Evolutionary conservation across 192 early-diverging fungal genomes (phyloP), one percentile per base, ranked within the genome.

Genomic region (Radiomyces spectabilis): DNA sequence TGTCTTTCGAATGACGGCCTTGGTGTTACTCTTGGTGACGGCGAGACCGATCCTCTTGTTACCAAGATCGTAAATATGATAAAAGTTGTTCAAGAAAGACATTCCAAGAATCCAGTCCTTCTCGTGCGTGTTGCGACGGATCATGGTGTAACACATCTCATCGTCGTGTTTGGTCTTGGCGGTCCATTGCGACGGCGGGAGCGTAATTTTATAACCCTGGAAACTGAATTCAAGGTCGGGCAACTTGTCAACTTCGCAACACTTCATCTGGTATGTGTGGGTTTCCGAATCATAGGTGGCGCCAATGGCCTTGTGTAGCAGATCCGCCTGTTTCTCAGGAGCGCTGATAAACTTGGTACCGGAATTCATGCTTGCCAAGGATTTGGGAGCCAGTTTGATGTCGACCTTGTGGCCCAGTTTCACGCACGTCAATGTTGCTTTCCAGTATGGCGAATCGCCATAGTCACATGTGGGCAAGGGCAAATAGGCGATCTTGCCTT

Each of bases 31-130:
- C 19, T 47, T 51, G 1, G 55, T 48, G 13, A 53, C 58, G 50
- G 63, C 63, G 15, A 65, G 50, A 34, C 63, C 63, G 15, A 65
- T 35, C 10, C 55, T 54, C 19, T 41, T 31, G 24, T 57, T 50
- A 25, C 50, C 55, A 25, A 53, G n/a, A 41, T 65, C 63, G 31
- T 53, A 65, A 19, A 65, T 53, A 35, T 51, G 49, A 47, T 65
- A 65, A 45, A 65, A 65, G 34, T 44, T 53, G 31, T 65, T 58
- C 16, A 57, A 41, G 50, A 65, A 65, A 4, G 50, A 31, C 25
- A 41, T 42, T 33, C 63, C 63, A 16, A 65, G 49, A 35, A 58
- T 51, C 63, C 63, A 65, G 13, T 45, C 33, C 35, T 57, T 58
- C 10, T 53, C 38, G 8, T 27, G 22, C 6, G 39, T 45, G 16